These are phyloP conservation scores for Medicago lupulina DNA, from an alignment of 306 rosid species.

Conservation along the genomic window DNA sequence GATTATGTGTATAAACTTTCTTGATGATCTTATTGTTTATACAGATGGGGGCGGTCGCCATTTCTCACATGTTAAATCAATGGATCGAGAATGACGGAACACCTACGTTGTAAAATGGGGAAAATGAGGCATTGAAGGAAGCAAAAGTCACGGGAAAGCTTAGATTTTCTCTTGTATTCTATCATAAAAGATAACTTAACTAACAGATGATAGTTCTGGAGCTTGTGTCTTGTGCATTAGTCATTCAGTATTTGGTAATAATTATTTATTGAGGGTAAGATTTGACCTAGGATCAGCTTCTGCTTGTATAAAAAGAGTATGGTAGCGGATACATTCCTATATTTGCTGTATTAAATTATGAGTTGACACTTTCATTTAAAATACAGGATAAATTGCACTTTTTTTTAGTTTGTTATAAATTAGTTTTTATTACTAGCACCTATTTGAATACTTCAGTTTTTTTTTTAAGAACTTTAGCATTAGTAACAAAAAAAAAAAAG, in stretches of 20 bases:
- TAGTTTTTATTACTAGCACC: too few relatives aligned
- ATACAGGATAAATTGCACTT: neutral
- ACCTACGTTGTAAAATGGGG: conserved; percentile 16
- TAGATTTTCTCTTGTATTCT: conserved; percentile 49
- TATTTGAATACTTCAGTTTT: too few relatives aligned
- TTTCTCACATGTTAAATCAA: conserved; percentile 58
- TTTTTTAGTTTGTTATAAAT: too few relatives aligned
- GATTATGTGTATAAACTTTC: conserved; percentile 8
- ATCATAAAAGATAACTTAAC: conserved; percentile 40
- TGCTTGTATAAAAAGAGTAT: conserved; percentile 51
- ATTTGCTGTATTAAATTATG: conserved; percentile 29
- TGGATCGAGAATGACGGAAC: conserved; percentile 54
- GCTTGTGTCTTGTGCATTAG: conserved; percentile 45
- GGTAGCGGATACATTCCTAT: conserved; percentile 43
- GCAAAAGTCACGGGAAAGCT: conserved; percentile 25
- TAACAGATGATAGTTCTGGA: conserved; percentile 45
- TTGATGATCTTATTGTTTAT: conserved; percentile 42
- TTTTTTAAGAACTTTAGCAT: too few relatives aligned
- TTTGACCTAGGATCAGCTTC: conserved; percentile 54
- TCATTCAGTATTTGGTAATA: conserved; percentile 43
- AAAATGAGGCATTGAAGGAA: conserved; percentile 7
- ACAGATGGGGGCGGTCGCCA: conserved; percentile 68
- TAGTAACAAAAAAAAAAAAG: too few relatives aligned
- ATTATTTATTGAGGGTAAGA: conserved; percentile 47
- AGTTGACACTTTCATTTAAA: conserved; percentile 3